Evolutionary conservation across 2,329 filamentous ascomycete species (phyloP).

Genomic region (Aspergillus fijiensis): DNA sequence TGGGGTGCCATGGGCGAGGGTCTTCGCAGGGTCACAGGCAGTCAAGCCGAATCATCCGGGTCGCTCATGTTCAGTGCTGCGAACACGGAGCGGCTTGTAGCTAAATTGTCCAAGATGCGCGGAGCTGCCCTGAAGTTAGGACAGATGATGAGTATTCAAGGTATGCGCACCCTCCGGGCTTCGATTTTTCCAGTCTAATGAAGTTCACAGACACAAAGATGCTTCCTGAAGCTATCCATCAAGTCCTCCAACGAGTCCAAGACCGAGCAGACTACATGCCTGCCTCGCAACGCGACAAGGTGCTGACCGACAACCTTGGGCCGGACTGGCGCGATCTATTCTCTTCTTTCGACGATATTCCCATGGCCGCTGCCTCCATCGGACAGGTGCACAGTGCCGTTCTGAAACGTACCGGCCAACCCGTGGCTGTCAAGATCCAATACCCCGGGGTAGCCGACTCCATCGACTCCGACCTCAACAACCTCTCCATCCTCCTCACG

Average conservation of each 20-base stretch:
- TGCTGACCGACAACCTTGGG: conserved; percentile 76
- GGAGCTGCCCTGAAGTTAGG: conserved; percentile 95
- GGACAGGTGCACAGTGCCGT: conserved; percentile 90
- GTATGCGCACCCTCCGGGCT: conserved; percentile 30
- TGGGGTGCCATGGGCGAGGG: conserved; percentile 86
- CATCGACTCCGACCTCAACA: conserved; percentile 94
- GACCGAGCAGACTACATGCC: conserved; percentile 99
- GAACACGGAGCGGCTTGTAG: conserved; percentile 91
- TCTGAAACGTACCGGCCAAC: conserved; percentile 69
- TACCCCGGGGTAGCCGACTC: conserved; percentile 95
- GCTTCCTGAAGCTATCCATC: conserved; percentile 80
- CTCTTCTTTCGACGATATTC: conserved; percentile 79
- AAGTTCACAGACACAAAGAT: conserved; percentile 73
- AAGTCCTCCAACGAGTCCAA: conserved; percentile 90
- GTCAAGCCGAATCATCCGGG: conserved; percentile 57
- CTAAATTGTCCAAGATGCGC: conserved; percentile 92
- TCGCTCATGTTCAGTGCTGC: conserved; percentile 83
- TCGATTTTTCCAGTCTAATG: conserved; percentile 3
- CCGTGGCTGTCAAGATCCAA: conserved; percentile 93
- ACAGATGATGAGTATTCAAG: conserved; percentile 97
- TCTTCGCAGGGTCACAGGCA: conserved; percentile 74
- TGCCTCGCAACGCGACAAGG: conserved; percentile 82
- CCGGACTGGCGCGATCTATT: conserved; percentile 82
- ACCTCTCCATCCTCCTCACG: conserved; percentile 84
- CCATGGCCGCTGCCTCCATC: conserved; percentile 93